Conservation (phyloP, 768 basidiomycete genomes). For the Amanita pseudoporphyria region DNA sequence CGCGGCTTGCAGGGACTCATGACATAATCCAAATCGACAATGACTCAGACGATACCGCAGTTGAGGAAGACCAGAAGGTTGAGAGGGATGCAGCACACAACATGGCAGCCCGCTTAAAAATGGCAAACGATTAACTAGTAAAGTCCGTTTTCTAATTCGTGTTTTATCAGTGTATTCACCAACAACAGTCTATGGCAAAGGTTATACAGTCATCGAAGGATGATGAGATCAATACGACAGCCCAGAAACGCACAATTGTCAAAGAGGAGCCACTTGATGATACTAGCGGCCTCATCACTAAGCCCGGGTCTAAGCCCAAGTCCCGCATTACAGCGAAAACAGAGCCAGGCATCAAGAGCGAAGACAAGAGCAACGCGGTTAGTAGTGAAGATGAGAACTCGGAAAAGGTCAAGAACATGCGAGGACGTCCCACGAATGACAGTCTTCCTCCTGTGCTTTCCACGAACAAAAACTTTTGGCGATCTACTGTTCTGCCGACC, state of each 20-base stretch:
- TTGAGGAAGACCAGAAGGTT: background rate
- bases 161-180: background rate
- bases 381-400: background rate
- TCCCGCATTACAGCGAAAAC: background rate
- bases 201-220: background rate
- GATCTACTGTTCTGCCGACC: too few relatives aligned
- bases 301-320: background rate
- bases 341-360: background rate
- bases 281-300: background rate
- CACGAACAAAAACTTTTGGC: background rate
- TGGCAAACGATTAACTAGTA: too few relatives aligned
- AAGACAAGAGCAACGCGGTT: too few relatives aligned
- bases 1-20: background rate
- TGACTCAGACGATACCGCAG: background rate
- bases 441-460: slow-evolving; percentile 2
- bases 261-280: background rate
- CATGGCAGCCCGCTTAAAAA: background rate
- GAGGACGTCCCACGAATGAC: too few relatives aligned
- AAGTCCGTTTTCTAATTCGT: background rate
- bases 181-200: background rate
- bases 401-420: background rate
- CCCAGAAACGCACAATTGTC: background rate
- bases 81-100: background rate
- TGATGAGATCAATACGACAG: too few relatives aligned
- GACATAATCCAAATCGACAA: background rate